Base-by-base conservation (phyloP, 176 grass and related monocot genomes). In the Eragrostis nindensis region DNA sequence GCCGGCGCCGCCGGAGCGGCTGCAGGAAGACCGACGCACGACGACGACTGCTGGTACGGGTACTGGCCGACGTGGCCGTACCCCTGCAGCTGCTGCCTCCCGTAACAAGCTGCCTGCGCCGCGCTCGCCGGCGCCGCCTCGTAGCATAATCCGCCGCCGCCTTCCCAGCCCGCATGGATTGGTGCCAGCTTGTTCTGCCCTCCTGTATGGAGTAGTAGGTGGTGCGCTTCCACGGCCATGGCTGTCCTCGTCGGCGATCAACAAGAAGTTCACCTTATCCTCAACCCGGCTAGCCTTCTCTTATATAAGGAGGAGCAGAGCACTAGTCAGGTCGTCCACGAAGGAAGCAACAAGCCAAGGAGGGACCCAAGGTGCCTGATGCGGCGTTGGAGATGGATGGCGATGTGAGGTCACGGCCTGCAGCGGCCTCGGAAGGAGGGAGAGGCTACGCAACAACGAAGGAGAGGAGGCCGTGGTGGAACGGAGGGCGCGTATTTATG, bases 161-260 rank as follows among this genome's bases (percentile, higher is more conserved):
- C 62, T 29, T 49, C n/a, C 63, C 76, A 79, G 3, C 62, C 76
- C 44, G 74, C 74, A 8, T 53, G 41, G 74, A 4, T 1, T 3
- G 21, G 1, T 15, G 40, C 11, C 5, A 41, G 16, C 6, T 24
- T 36, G 30, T 22, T 47, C 24, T n/a, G 60, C 11, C 16, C 14
- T 25, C 38, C 73, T 2, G 36, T 27, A 72, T 81, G 82, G 60
- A 53, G 87, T 0, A 89, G 75, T 56, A 83, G 74, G 55, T 87
- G 77, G 59, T 84, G 80, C 39, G 86, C 81, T 46, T 95, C 81
- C 56, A 98, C 88, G 45, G 84, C 95, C 92, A 95, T 94, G 80
- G 64, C 82, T 1, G 32, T 36, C 32, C 2, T 36, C 69, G 36
- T 11, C 25, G 46, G 24, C 18, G 14, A 41, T 17, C 73, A 25